Base-by-base conservation (phyloP, 202 grass and related monocot genomes). In the Thinopyrum obtusiflorum region DNA sequence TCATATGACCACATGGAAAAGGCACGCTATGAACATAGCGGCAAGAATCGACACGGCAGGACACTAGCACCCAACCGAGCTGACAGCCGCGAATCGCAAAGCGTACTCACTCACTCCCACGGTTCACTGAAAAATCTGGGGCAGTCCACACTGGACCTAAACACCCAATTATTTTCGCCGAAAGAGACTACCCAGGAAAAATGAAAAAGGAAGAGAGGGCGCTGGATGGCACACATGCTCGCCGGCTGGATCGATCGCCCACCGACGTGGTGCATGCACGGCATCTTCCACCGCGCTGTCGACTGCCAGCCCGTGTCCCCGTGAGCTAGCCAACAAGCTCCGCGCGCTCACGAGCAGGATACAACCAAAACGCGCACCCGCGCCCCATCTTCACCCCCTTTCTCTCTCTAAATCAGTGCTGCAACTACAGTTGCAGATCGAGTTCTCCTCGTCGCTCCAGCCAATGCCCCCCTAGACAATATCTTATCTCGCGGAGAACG, bases 241-340 rank as follows among this genome's bases (percentile, higher is more conserved):
- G 68, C 18, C 4, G 32, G 18, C 17, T 37, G 9, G 66, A 68
- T 67, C 65, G 65, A 18, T 20, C 66, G 37, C 25, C 27, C 13
- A 11, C 42, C 11, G 72, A 76, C 73, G 73, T 77, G 73, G 79
- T 68, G 63, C 64, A 68, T 82, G 80, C 47, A 82, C 80, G 44
- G 46, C 80, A 59, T 82, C 65, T 77, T 81, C 7, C 79, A 25
- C 64, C 13, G 7, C 49, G 65, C 80, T 37, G 80, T 70, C 65
- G 1, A 6, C 80, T 82, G 47, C 46, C 80, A 59, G 13, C 82
- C 72, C 49, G 49, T 53, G 49, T 20, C 49, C 49, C 49, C 72
- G 82, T n/a, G 72, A 77, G 62, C 73, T 77, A 77, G 15, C 42
- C 73, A 78, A 78, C 59, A 84, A 57, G 71, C 0, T 27, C 82